Percentiles rank a stretch among this genome's conserved stretches.
Conservation (phyloP, 495 filamentous ascomycete genomes). For the Trichoderma orchidacearum region DNA sequence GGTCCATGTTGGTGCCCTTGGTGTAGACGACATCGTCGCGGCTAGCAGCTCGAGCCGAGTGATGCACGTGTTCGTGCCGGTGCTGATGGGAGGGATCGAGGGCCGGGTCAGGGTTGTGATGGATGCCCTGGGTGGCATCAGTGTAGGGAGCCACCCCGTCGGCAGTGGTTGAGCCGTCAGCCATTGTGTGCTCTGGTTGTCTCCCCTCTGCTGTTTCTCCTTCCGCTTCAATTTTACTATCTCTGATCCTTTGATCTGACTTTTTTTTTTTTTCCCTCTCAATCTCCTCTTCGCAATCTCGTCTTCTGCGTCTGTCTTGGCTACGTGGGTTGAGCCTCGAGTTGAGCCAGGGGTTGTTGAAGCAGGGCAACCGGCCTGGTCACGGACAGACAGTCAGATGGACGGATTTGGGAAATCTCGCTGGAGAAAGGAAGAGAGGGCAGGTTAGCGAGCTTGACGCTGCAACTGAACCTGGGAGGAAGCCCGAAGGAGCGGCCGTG, state of each 20-base stretch:
- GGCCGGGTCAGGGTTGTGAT: constrained; percentile 2
- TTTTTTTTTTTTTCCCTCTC: too few species aligned
- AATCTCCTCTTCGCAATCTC: too few species aligned
- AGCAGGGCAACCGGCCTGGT: neutral
- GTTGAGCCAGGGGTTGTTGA: neutral
- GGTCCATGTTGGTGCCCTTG: constrained; percentile 1
- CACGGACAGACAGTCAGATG: neutral
- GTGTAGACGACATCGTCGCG: constrained; percentile 10
- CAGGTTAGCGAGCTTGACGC: neutral
- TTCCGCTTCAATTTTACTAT: neutral
- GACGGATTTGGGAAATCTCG: too few species aligned
- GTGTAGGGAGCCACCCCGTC: neutral
- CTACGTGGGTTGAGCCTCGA: too few species aligned
- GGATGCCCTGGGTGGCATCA: neutral
- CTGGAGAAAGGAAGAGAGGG: neutral
- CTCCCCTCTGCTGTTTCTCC: neutral
- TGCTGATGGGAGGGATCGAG: constrained; percentile 2
- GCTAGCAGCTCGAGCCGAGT: constrained; percentile 1
- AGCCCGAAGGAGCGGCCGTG: neutral
- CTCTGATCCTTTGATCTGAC: too few species aligned
- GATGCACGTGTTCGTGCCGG: constrained; percentile 5
- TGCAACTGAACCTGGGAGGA: neutral
- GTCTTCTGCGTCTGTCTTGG: neutral
- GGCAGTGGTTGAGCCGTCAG: neutral
- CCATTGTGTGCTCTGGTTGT: neutral